Base-by-base conservation (phyloP, 2,329 filamentous ascomycete genomes). In the Aspergillus fijiensis region DNA sequence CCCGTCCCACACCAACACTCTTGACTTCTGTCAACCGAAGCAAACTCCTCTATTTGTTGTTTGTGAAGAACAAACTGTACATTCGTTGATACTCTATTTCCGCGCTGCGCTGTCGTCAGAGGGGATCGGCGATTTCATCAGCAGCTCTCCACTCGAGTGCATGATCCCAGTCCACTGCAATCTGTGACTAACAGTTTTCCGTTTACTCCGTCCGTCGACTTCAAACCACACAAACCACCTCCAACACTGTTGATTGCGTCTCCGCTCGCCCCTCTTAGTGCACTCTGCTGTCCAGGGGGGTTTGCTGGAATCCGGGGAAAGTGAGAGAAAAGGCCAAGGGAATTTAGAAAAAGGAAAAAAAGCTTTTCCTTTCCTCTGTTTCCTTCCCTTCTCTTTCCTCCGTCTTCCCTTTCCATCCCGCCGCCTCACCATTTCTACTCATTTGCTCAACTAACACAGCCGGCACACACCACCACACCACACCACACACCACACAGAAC, bases 121-220 rank as follows among this genome's bases (percentile, higher is more conserved):
- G 16, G 19, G 33, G 27, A 19, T 29, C n/a, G 14, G 48, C 45
- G 39, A 45, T 45, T 45, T 35, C 39, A 45, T 45, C 39, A 25
- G 47, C 55, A 55, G 52, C 51, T 57, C 60, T 57, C 59, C 48
- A 53, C 56, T 56, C 25, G 47, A 35, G 25, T 52, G 61, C 49
- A 62, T 55, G 60, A 58, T 61, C 58, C 61, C 60, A 45, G 39
- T 63, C 62, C 58, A 58, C 52, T 56, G 58, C 54, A 65, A 71
- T 73, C 67, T 65, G 71, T 75, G 71, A 74, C 72, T 74, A 74
- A 74, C 71, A 72, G 71, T 67, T 71, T 71, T 57, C 55, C 3
- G n/a, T n/a, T 33, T 55, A 59, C 63, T 63, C 64, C 27, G 27
- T 29, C 27, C 27, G 7, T 29, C 27, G 27, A 29, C 27, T 29